Base-by-base conservation (phyloP, 2,329 filamentous ascomycete genomes). In the Colletotrichum navitas region DNA sequence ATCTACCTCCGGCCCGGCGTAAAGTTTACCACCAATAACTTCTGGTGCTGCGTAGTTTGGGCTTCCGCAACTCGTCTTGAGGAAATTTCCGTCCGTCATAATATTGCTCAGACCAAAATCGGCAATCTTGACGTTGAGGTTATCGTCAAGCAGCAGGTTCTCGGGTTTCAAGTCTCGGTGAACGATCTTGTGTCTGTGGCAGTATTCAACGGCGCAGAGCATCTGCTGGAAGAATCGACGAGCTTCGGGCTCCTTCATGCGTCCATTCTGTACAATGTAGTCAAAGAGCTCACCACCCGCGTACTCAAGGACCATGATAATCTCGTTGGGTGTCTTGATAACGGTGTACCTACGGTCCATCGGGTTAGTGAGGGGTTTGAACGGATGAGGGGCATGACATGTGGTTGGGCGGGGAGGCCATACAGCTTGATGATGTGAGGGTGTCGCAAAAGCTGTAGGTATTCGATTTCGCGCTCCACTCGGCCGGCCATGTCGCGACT, bases 401-500 rank as follows among this genome's bases (percentile, higher is more conserved):
- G 54, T 26, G 24, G 29, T 29, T 29, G 29, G 29, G 29, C 18
- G 5, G 26, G 51, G 34, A 26, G 43, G 51, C 85, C 88, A 79
- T 86, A 98, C 90, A 99, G 88, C 84, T 99, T 99, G 86, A 99
- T 99, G 80, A 99, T 99, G 83, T 99, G 96, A 51, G 96, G 96
- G 82, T 99, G 96, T 72, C 96, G 91, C 73, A 99, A 87, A 72
- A 99, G 86, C 84, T 99, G 96, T 74, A 99, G 88, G 80, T 99
- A 99, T 81, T 98, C 95, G 77, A 99, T 99, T 86, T 99, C 96
- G 76, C 96, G 90, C 85, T 99, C 96, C 74, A 99, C 97, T 73
- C 96, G 90, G 72, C 96, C 96, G 64, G 97, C 95, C 96, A 99
- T 98, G 82, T 99, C 96, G 78, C 95, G 89, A 76, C 95, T 98